Percentiles rank a stretch among this genome's conserved stretches.
Conservation (phyloP, 2,329 filamentous ascomycete species). For the Paraphaeosphaeria sporulosa region DNA sequence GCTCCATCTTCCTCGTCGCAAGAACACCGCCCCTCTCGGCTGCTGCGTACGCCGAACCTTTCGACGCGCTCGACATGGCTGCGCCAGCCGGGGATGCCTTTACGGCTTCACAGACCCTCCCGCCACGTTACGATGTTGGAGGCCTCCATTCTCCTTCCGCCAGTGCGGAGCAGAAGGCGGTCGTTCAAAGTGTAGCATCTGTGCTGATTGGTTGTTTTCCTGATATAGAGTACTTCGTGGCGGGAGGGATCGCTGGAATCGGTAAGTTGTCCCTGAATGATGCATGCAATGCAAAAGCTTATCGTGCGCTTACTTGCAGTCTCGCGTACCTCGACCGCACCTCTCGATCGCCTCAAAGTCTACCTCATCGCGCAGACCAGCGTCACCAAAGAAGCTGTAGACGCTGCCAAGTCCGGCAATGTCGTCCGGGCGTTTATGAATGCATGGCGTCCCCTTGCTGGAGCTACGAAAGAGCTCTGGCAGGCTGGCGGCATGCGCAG, state of each 20-base stretch:
- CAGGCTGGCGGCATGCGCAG: conserved; percentile 84
- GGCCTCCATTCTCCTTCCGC: conserved; percentile 31
- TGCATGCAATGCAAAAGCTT: conserved; percentile 8
- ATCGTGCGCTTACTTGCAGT: conserved; percentile 53
- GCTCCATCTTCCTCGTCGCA: conserved; percentile 75
- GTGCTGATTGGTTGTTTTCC: conserved; percentile 70
- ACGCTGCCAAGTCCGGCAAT: conserved; percentile 74
- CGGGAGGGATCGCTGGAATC: conserved; percentile 92
- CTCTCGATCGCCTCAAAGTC: conserved; percentile 95
- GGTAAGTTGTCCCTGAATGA: conserved; percentile 5
- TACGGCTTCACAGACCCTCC: conserved; percentile 41
- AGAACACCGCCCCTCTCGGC: conserved; percentile 52
- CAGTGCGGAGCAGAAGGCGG: conserved; percentile 36
- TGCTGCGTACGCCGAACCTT: conserved; percentile 29
- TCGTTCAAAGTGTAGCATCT: conserved; percentile 48
- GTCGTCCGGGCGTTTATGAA: conserved; percentile 70
- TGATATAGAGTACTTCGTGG: conserved; percentile 96
- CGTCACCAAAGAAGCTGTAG: conserved; percentile 64
- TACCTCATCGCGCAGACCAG: conserved; percentile 93
- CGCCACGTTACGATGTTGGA: conserved; percentile 45
- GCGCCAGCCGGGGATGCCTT: conserved; percentile 29
- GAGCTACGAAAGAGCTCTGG: conserved; percentile 81
- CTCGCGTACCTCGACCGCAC: conserved; percentile 93
- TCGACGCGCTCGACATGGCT: conserved; percentile 38
- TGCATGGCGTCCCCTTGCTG: conserved; percentile 72